phyloP scores from a whole-genome alignment of 2,329 filamentous ascomycete genomes.

The Colletotrichum tanaceti region DNA sequence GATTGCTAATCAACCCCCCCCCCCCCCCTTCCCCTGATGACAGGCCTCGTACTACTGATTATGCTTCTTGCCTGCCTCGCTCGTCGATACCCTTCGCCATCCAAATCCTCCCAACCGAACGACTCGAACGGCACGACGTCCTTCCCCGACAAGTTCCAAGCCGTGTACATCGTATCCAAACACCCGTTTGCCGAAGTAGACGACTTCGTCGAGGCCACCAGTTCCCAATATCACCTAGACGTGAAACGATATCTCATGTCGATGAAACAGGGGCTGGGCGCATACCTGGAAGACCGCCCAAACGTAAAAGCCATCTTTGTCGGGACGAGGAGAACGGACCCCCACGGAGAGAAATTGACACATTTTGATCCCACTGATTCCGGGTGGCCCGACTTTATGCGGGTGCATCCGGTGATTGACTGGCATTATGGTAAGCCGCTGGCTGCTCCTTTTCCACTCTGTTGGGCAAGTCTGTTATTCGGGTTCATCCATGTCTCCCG shows the following conservation, averaged over 20 bases:
- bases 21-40: neutral
- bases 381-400: constrained; percentile 92
- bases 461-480: neutral
- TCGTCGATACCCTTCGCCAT: constrained; percentile 47
- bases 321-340: constrained; percentile 90
- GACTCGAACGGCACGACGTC: constrained; percentile 37
- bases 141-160: constrained; percentile 68
- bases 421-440: constrained; percentile 78
- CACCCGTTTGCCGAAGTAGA: constrained; percentile 90
- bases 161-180: constrained; percentile 88
- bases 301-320: constrained; percentile 83
- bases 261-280: constrained; percentile 84
- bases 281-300: constrained; percentile 76
- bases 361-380: constrained; percentile 89
- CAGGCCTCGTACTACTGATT: constrained; percentile 82
- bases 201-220: constrained; percentile 78
- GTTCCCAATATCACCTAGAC: constrained; percentile 77
- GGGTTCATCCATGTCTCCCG: neutral
- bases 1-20: constrained; percentile 4
- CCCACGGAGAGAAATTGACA: constrained; percentile 81
- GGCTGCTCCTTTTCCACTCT: neutral
- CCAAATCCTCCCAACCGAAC: constrained; percentile 42
- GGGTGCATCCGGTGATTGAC: constrained; percentile 94
- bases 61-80: constrained; percentile 79
- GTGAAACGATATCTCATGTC: constrained; percentile 79